Evolutionary conservation across 768 basidiomycete species (phyloP).

Genomic region (Tricholoma sp.): DNA sequence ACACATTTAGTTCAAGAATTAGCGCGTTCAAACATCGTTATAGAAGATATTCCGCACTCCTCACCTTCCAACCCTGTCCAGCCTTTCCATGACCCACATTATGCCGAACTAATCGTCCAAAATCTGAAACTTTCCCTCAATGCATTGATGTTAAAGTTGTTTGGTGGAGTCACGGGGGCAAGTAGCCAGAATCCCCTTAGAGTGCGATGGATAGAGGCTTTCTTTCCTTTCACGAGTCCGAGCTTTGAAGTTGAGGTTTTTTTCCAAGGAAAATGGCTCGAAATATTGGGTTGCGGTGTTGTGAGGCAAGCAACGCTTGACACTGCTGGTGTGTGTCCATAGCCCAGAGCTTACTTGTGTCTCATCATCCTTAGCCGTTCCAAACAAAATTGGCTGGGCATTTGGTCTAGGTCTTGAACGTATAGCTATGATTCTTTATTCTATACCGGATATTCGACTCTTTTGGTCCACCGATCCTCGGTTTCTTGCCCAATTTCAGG

Average conservation of each 20-base stretch:
- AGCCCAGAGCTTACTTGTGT: slow-evolving; percentile 16
- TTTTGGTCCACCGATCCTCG: slow-evolving; percentile 93
- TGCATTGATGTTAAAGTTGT: slow-evolving; percentile 74
- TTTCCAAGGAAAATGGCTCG: slow-evolving; percentile 94
- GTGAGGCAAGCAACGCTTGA: slow-evolving; percentile 86
- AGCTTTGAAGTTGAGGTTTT: slow-evolving; percentile 98
- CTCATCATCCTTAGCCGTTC: slow-evolving; percentile 47
- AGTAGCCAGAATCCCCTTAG: slow-evolving; percentile 64
- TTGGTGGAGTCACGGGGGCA: slow-evolving; percentile 54
- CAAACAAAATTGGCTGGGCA: slow-evolving; percentile 91
- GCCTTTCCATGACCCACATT: slow-evolving; percentile 63
- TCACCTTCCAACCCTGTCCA: slow-evolving; percentile 79
- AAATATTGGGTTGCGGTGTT: slow-evolving; percentile 92
- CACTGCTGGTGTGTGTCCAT: slow-evolving; percentile 62
- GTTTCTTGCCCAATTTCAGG: slow-evolving; percentile 81
- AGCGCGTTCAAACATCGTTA: slow-evolving; percentile 68
- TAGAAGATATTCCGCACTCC: slow-evolving; percentile 79
- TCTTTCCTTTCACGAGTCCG: slow-evolving; percentile 96
- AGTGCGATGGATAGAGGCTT: slow-evolving; percentile 96
- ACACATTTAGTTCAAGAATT: slow-evolving; percentile 53
- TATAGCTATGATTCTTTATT: slow-evolving; percentile 96
- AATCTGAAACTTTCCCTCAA: slow-evolving; percentile 92
- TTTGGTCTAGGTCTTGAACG: slow-evolving; percentile 96
- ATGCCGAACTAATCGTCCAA: slow-evolving; percentile 68
- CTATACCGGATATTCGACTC: slow-evolving; percentile 94